Conservation (phyloP, 306 rosid species). For the Spatholobus suberectus region DNA sequence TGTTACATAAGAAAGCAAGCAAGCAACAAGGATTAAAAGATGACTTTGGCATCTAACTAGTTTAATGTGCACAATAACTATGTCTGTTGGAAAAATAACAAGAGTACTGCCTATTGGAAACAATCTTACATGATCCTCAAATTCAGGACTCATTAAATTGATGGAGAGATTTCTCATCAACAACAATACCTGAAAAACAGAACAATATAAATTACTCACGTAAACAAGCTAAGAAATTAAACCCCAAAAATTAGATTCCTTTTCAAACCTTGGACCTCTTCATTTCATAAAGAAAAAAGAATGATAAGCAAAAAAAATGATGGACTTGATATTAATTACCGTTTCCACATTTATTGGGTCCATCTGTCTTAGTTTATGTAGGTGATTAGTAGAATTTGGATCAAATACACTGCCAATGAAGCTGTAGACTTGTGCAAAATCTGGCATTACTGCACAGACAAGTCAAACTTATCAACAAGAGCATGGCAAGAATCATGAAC, state of each 20-base stretch:
- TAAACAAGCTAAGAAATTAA: background rate
- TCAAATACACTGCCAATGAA: conserved; percentile 92
- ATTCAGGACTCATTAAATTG: conserved; percentile 80
- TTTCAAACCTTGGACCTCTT: conserved; percentile 1
- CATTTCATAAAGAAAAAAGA: background rate
- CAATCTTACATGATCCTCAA: conserved; percentile 78
- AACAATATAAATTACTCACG: conserved; percentile 24
- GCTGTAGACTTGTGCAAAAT: conserved; percentile 81
- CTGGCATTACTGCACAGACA: conserved; percentile 72
- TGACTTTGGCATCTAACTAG: conserved; percentile 18
- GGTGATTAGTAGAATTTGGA: conserved; percentile 68
- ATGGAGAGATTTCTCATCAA: conserved; percentile 84
- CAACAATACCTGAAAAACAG: conserved; percentile 64
- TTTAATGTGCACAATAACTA: background rate
- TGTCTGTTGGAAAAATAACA: background rate
- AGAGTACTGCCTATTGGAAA: background rate
- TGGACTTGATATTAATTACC: conserved; percentile 53
- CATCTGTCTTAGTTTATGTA: conserved; percentile 78
- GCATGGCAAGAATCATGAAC: conserved; percentile 27
- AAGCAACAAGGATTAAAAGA: background rate
- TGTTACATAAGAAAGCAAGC: background rate
- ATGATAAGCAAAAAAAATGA: background rate
- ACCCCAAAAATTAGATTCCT: background rate
- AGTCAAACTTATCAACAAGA: conserved; percentile 35
- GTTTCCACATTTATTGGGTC: conserved; percentile 86